Base-by-base conservation (phyloP, 768 basidiomycete genomes). In the Trametes villosa region DNA sequence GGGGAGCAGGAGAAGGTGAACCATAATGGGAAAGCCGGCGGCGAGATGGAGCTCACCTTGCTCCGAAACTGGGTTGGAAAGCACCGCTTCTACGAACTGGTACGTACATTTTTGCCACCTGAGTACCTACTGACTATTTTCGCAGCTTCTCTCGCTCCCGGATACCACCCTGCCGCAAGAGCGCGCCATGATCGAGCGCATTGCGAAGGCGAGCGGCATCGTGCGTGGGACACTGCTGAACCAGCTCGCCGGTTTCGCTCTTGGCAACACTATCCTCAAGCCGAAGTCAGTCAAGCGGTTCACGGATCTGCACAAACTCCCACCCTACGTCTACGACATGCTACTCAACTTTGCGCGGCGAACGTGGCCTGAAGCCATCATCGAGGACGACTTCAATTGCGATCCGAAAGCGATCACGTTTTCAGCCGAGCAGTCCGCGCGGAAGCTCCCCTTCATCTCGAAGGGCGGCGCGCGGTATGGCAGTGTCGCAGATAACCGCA, bases 11-110 rank as follows among this genome's bases (percentile, higher is more conserved):
- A 49, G 44, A 49, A 55, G 17, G 53, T 60, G 17, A 3, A n/a
- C 4, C 15, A 6, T 9, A 60, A 60, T 20, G 52, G 59, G 9
- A 30, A 54, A 6, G 45, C 18, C 1, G 31, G 31, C 13, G 59
- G 59, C 4, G 45, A 60, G 48, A 53, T 60, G 33, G 59, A 60
- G 47, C 45, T 55, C 2, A 60, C 45, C 1, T 3, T 60, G 24
- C 47, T 33, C 26, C 44, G 59, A 1, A 55, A 50, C 40, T 60
- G 59, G 59, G 30, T 54, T 1, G 15, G 1, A 0, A 47, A 54
- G 40, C 59, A 54, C 1, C 45, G 46, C 15, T 5, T 60, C 0
- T 41, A 34, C 33, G 13, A 34, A 34, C 33, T 34, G 33, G 33
- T 34, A 34, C 33, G 13, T 34, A 34, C 33, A 13, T 34, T 7